phyloP scores from a whole-genome alignment of 345 rosid species.

The Lepidium africanum region DNA sequence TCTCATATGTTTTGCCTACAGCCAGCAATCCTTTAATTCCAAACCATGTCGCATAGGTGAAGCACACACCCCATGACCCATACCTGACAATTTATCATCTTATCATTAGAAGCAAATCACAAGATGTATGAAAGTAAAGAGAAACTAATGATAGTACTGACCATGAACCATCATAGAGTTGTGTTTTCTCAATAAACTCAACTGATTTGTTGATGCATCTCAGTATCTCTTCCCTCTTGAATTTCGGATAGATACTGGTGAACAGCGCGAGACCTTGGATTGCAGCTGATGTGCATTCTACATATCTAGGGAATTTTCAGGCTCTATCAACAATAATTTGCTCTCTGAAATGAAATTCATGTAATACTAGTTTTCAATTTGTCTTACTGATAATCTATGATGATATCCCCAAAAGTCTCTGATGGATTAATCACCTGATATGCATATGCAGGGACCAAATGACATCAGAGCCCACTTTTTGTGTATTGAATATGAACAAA shows the following conservation, averaged over 20 bases:
- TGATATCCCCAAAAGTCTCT: slow-evolving; percentile 54
- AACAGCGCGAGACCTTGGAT: slow-evolving; percentile 51
- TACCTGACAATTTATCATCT: slow-evolving; percentile 32
- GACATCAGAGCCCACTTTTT: background rate
- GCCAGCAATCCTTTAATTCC: slow-evolving; percentile 56
- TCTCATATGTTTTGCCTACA: slow-evolving; percentile 34
- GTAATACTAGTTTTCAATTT: background rate
- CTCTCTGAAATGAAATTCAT: background rate
- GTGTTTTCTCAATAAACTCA: slow-evolving; percentile 41
- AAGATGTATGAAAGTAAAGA: background rate
- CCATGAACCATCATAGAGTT: slow-evolving; percentile 68
- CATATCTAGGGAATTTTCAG: slow-evolving; percentile 33
- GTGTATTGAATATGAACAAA: background rate
- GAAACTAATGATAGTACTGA: background rate
- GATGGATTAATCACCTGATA: slow-evolving; percentile 63
- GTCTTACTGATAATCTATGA: slow-evolving; percentile 66
- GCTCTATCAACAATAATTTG: background rate
- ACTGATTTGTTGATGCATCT: slow-evolving; percentile 38
- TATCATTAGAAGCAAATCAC: background rate
- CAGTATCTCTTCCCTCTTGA: slow-evolving; percentile 37
- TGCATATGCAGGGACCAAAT: background rate
- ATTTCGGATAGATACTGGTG: slow-evolving; percentile 19
- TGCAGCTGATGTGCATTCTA: slow-evolving; percentile 77
- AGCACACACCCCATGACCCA: slow-evolving; percentile 82
- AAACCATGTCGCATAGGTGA: slow-evolving; percentile 76